These are phyloP conservation scores for Geotrichum bryndzae DNA, from an alignment of 1,139 yeast genomes.

Conservation along the genomic window DNA sequence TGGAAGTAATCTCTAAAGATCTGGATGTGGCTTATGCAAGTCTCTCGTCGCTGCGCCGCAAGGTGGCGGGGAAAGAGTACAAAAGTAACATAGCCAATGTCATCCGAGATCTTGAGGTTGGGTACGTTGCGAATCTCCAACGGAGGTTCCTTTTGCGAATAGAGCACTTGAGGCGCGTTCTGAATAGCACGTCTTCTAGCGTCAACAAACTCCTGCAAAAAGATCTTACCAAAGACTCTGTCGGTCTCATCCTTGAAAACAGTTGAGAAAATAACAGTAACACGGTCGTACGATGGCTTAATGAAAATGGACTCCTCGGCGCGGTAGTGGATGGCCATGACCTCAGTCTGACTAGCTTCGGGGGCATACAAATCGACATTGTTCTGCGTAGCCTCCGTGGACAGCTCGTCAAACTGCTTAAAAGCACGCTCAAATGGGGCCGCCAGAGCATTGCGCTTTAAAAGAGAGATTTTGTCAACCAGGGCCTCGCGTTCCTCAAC, in stretches of 20 bases:
- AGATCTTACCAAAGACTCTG: constrained; percentile 88
- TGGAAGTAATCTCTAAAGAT: constrained; percentile 94
- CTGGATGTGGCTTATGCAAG: constrained; percentile 82
- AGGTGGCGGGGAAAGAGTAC: constrained; percentile 65
- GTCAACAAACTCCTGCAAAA: constrained; percentile 94
- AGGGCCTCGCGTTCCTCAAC: constrained; percentile 46
- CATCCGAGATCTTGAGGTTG: constrained; percentile 30
- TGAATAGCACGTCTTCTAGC: constrained; percentile 95
- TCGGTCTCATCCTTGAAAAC: constrained; percentile 96
- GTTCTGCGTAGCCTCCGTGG: constrained; percentile 44
- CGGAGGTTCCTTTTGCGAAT: constrained; percentile 88
- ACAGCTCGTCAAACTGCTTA: constrained; percentile 62
- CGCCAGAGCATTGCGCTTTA: constrained; percentile 84
- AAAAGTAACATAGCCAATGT: constrained; percentile 42
- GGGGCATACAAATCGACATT: constrained; percentile 48
- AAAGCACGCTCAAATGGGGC: constrained; percentile 91
- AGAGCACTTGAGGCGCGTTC: constrained; percentile 96
- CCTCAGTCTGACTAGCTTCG: constrained; percentile 50
- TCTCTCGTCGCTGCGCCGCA: constrained; percentile 68
- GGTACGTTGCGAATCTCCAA: constrained; percentile 59
- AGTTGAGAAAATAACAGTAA: constrained; percentile 92
- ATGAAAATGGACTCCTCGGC: constrained; percentile 90
- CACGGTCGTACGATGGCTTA: constrained; percentile 91
- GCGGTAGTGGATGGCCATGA: constrained; percentile 77
- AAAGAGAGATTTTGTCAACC: constrained; percentile 59